Evolutionary conservation across 2,329 filamentous ascomycete species (phyloP), one percentile per base, ranked within the genome.

Genomic region (Epichloe hybrida): DNA sequence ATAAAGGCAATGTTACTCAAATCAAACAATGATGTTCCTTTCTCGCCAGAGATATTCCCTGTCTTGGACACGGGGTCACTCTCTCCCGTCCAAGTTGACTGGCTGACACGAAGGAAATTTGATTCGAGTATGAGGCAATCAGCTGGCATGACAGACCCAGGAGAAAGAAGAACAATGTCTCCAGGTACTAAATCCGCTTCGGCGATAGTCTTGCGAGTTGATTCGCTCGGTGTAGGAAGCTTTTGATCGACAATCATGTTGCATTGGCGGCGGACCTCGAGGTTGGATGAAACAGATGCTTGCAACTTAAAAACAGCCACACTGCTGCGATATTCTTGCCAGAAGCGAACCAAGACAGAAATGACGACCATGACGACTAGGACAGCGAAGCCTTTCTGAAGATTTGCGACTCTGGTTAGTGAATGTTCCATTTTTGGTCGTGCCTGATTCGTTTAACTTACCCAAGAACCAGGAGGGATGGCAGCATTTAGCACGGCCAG

Each of bases 11-110:
- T 52, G 45, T 61, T 63, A 9, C 43, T 43, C 6, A 61, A 37
- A 44, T 63, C 61, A 31, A 62, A 63, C 5, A 61, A 48, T 0
- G 55, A 53, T 9, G 46, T 48, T 2, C 55, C 53, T 31, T 61
- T 62, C 36, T 57, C 55, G 27, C 55, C 58, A 11, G 21, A 38
- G 2, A 27, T 12, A 13, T 48, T 52, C 1, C 59, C 46, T 1
- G 45, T 40, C 50, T 63, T 63, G 17, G 56, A 48, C 2, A 59
- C 58, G 3, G 61, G 61, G 8, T 55, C 56, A 46, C 52, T 62
- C 48, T 63, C 61, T n/a, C 61, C 61, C 0, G 59, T 63, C 59
- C 60, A 62, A 13, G 58, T 60, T n/a, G 61, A 62, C 48, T 62
- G 60, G 36, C 61, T 59, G 46, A 62, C 52, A 2, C 59, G 60